phyloP scores from a whole-genome alignment of 306 rosid genomes.

The Quercus agrifolia region DNA sequence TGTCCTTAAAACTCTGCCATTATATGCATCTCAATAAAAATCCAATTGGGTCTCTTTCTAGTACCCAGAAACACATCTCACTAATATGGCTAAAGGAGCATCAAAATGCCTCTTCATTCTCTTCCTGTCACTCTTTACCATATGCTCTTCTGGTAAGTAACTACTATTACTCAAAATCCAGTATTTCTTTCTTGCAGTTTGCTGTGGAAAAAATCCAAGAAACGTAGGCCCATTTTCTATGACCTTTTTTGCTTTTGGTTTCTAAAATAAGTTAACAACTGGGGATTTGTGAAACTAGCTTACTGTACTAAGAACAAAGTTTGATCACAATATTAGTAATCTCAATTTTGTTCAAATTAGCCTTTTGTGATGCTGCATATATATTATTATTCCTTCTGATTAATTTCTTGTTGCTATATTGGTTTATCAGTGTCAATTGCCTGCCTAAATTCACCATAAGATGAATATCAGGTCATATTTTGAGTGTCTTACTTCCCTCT shows the following conservation, averaged over 20 bases:
- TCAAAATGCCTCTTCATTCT: constrained; percentile 38
- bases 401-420: background rate
- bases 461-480: constrained; percentile 12
- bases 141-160: constrained; percentile 57
- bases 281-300: background rate
- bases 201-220: background rate
- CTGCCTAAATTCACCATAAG: background rate
- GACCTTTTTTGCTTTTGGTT: constrained; percentile 10
- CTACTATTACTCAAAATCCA: constrained; percentile 10
- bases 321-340: background rate
- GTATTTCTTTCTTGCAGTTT: background rate
- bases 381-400: background rate
- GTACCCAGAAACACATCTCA: constrained; percentile 19
- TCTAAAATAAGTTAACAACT: constrained; percentile 9
- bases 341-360: background rate
- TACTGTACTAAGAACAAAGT: background rate
- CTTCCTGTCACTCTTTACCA: constrained; percentile 48
- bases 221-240: background rate
- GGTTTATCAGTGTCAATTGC: background rate
- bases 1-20: constrained; percentile 38
- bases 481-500: constrained; percentile 2
- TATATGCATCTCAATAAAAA: constrained; percentile 27
- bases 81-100: constrained; percentile 55
- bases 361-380: background rate
- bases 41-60: constrained; percentile 31